Evolutionary conservation across 441 rosid genomes (phyloP), one percentile per base, ranked within the genome.

Genomic region (Pelargonium citronellum): DNA sequence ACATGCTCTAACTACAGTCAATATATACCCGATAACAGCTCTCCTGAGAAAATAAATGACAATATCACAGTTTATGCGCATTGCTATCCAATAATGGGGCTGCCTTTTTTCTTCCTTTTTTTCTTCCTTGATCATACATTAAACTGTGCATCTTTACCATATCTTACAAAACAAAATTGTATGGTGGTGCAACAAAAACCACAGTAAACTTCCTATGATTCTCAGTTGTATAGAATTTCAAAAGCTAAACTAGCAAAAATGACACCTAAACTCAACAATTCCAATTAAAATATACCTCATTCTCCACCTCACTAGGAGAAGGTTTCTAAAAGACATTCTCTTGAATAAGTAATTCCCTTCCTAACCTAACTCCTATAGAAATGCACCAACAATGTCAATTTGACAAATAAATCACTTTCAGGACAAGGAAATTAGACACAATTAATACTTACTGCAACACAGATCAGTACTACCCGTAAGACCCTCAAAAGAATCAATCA

Each of bases 121-220:
- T 20, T 72, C 73, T 70, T 34, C 6, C 0, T 4, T 34, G 7
- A 34, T 34, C 39, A 67, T 69, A 49, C 24, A 47, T 34, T 63
- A 60, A 1, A 70, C 34, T 46, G 77, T 71, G 55, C 55, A 72
- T 66, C 75, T 55, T 71, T 78, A 70, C 57, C 69, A 73, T 69
- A 74, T 68, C 20, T 61, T 80, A 58, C 81, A 80, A 60, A 75
- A 70, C 85, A 85, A 87, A 83, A 85, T 60, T 81, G 57, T 41
- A 58, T 64, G 34, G 67, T 51, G 74, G 58, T 51, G 39, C 60
- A 68, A 66, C 72, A 70, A 64, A 17, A 24, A 10, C 69, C 75
- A 74, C 71, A 75, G 10, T 7, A 41, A 58, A 69, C 73, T 82
- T 64, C 75, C 84, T 64, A 60, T 19, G 66, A 53, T 70, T 57